These are phyloP conservation scores for Suillus brevipes DNA, from an alignment of 768 basidiomycete species.

Conservation along the genomic window DNA sequence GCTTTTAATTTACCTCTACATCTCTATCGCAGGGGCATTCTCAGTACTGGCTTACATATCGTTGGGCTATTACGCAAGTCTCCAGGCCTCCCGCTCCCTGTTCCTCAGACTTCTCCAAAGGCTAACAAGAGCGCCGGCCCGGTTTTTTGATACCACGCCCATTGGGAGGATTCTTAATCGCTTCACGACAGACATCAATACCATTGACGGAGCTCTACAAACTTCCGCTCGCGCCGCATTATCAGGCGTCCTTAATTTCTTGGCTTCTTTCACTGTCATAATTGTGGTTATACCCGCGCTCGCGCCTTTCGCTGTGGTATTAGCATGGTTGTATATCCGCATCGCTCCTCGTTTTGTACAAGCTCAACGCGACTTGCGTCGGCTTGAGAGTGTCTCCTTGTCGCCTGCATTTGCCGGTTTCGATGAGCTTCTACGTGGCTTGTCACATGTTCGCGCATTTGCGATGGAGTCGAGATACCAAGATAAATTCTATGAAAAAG, in stretches of 20 bases:
- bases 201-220: slow-evolving; percentile 66
- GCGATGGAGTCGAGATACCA: slow-evolving; percentile 71
- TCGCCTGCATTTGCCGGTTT: slow-evolving; percentile 76
- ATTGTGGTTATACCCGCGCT: slow-evolving; percentile 63
- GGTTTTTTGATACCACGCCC: slow-evolving; percentile 75
- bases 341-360: slow-evolving; percentile 61
- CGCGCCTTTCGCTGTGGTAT: slow-evolving; percentile 63
- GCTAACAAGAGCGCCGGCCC: slow-evolving; percentile 60
- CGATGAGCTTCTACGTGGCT: slow-evolving; percentile 67
- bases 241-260: slow-evolving; percentile 57
- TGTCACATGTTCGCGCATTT: slow-evolving; percentile 69
- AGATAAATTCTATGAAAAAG: slow-evolving; percentile 57
- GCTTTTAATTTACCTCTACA: slow-evolving; percentile 62
- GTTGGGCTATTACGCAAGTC: slow-evolving; percentile 66
- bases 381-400: slow-evolving; percentile 64
- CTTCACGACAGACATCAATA: slow-evolving; percentile 75
- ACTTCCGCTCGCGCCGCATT: slow-evolving; percentile 55
- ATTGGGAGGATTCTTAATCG: slow-evolving; percentile 79
- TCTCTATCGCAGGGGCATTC: slow-evolving; percentile 59
- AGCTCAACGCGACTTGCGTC: slow-evolving; percentile 65
- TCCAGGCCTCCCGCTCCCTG: slow-evolving; percentile 63
- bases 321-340: slow-evolving; percentile 68
- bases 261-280: slow-evolving; percentile 65
- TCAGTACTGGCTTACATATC: slow-evolving; percentile 55
- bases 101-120: slow-evolving; percentile 55